These are phyloP conservation scores for Penicillium sp. DNA, from an alignment of 2,329 filamentous ascomycete genomes.

Conservation along the genomic window DNA sequence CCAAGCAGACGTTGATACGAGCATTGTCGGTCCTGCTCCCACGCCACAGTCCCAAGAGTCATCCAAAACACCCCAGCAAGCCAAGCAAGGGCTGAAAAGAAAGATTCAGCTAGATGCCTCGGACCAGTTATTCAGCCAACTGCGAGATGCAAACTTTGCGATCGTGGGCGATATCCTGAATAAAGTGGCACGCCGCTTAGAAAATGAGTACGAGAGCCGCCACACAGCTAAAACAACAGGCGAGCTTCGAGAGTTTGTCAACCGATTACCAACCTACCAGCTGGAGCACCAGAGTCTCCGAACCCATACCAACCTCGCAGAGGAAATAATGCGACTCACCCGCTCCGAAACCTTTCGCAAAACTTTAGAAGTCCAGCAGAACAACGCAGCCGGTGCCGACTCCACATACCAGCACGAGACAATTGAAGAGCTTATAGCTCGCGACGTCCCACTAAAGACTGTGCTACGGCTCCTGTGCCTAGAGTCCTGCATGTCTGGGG, in stretches of 20 bases:
- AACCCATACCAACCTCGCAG: slow-evolving; percentile 84
- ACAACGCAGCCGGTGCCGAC: slow-evolving; percentile 85
- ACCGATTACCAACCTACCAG: slow-evolving; percentile 86
- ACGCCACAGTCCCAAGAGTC: slow-evolving; percentile 57
- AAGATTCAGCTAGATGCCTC: slow-evolving; percentile 87
- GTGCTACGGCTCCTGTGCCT: slow-evolving; percentile 84
- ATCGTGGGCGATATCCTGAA: slow-evolving; percentile 88
- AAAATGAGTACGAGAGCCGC: slow-evolving; percentile 82
- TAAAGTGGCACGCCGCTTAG: slow-evolving; percentile 82
- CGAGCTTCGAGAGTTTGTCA: slow-evolving; percentile 93
- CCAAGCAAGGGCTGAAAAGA: slow-evolving; percentile 69
- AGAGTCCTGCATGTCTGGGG: slow-evolving; percentile 85
- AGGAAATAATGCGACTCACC: slow-evolving; percentile 93
- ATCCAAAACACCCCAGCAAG: slow-evolving; percentile 47
- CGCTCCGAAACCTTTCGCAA: slow-evolving; percentile 85
- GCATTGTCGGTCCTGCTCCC: slow-evolving; percentile 72
- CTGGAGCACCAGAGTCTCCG: slow-evolving; percentile 91
- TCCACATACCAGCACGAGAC: slow-evolving; percentile 84
- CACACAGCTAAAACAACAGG: slow-evolving; percentile 84
- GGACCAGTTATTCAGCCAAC: slow-evolving; percentile 82
- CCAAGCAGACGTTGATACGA: slow-evolving; percentile 87
- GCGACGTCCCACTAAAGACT: slow-evolving; percentile 75
- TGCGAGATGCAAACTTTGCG: slow-evolving; percentile 92
- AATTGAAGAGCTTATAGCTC: slow-evolving; percentile 92
- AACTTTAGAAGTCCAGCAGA: slow-evolving; percentile 90